These are phyloP conservation scores for Populus deltoides DNA, from an alignment of 345 rosid species.

Conservation along the genomic window DNA sequence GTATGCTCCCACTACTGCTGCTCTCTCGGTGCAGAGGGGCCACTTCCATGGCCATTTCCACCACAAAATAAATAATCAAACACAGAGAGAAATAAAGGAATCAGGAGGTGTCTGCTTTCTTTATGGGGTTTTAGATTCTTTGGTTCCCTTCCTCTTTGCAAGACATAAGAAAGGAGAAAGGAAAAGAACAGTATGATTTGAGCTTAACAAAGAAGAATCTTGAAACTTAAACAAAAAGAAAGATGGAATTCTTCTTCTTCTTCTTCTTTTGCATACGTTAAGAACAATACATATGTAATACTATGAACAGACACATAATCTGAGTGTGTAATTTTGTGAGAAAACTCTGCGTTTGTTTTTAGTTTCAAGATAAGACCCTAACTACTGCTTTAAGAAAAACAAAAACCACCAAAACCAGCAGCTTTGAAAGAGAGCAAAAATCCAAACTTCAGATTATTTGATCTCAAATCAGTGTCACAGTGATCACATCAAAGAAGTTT, in stretches of 20 bases:
- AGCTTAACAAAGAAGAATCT: slow-evolving; percentile 14
- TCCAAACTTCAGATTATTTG: background rate
- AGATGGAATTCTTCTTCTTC: background rate
- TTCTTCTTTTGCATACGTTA: background rate
- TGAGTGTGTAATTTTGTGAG: background rate
- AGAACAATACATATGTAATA: background rate
- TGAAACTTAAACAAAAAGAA: background rate
- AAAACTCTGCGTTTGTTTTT: slow-evolving; percentile 3
- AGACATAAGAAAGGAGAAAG: slow-evolving; percentile 8
- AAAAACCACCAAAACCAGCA: background rate
- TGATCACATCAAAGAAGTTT: background rate
- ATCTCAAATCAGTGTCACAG: slow-evolving; percentile 14
- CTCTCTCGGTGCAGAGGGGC: slow-evolving; percentile 61
- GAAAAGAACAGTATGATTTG: background rate
- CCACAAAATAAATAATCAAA: slow-evolving; percentile 15
- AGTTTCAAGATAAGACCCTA: slow-evolving; percentile 8
- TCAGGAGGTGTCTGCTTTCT: slow-evolving; percentile 3
- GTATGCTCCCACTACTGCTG: slow-evolving; percentile 81
- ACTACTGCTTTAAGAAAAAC: background rate
- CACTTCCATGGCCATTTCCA: slow-evolving; percentile 65
- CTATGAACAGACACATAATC: background rate
- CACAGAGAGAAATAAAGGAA: background rate
- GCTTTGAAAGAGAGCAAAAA: background rate
- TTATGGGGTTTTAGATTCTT: slow-evolving; percentile 15
- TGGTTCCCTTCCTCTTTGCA: slow-evolving; percentile 22